Conservation (phyloP, 768 basidiomycete genomes). For the Xanthoconium stramineum region DNA sequence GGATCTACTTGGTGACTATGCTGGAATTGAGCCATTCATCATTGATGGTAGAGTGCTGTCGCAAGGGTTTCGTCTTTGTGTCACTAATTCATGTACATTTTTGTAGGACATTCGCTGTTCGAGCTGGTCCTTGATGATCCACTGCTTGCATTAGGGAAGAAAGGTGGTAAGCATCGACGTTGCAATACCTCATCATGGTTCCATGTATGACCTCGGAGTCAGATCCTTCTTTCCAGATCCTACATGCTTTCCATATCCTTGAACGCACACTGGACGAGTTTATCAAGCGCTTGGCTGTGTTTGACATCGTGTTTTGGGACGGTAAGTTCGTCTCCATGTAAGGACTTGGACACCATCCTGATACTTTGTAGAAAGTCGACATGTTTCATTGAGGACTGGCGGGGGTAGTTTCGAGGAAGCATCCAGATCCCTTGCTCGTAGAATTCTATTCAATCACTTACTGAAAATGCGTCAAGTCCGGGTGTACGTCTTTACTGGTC, state of each 20-base stretch:
- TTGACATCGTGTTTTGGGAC: conserved; percentile 65
- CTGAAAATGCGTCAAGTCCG: conserved; percentile 34
- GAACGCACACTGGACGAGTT: conserved; percentile 53
- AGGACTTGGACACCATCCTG: background rate
- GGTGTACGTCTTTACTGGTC: conserved; percentile 44
- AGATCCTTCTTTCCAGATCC: conserved; percentile 59
- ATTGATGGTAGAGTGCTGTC: conserved; percentile 49
- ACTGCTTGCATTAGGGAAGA: conserved; percentile 53
- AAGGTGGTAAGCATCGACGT: conserved; percentile 34
- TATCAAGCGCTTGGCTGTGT: conserved; percentile 46
- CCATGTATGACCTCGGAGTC: background rate
- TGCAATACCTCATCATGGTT: background rate
- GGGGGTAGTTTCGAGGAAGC: conserved; percentile 33
- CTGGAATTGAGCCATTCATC: conserved; percentile 61
- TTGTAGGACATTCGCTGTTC: conserved; percentile 57
- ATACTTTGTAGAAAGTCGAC: conserved; percentile 38
- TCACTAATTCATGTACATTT: conserved; percentile 1
- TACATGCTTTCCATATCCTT: conserved; percentile 56
- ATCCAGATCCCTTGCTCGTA: conserved; percentile 52
- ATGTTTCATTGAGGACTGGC: conserved; percentile 41
- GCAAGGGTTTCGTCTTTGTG: background rate
- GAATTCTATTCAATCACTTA: conserved; percentile 50
- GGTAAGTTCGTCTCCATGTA: conserved; percentile 30
- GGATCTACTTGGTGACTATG: conserved; percentile 72
- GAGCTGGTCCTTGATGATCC: conserved; percentile 58